Conservation (phyloP, 2,329 filamentous ascomycete species). For the Ceratocystis ficicola region DNA sequence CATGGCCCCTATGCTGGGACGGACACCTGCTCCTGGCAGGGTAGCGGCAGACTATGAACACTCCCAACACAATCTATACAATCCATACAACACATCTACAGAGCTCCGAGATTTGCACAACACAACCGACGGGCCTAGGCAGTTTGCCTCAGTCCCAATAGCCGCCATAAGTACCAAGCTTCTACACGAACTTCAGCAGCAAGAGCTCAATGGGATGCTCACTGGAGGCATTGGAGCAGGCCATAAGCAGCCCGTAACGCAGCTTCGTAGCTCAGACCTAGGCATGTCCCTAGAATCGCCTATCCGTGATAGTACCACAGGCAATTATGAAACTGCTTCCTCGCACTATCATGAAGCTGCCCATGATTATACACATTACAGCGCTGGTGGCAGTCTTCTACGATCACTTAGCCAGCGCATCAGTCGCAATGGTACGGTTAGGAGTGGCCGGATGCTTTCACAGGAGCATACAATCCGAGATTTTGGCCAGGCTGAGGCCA, state of each 20-base stretch:
- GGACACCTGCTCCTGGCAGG: background rate
- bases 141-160: background rate
- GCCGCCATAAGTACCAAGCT: background rate
- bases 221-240: slow-evolving; percentile 49
- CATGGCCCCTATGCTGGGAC: slow-evolving; percentile 10
- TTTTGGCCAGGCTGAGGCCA: slow-evolving; percentile 46
- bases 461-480: slow-evolving; percentile 36
- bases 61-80: background rate
- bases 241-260: slow-evolving; percentile 35
- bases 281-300: slow-evolving; percentile 27
- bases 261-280: slow-evolving; percentile 40
- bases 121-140: background rate
- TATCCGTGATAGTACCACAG: background rate
- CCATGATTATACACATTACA: background rate
- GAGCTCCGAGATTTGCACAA: background rate
- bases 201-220: slow-evolving; percentile 43
- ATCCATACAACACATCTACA: background rate
- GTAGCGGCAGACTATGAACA: background rate
- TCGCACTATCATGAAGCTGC: slow-evolving; percentile 1
- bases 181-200: slow-evolving; percentile 32
- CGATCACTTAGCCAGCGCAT: slow-evolving; percentile 33
- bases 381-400: slow-evolving; percentile 27
- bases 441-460: slow-evolving; percentile 20
- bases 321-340: background rate
- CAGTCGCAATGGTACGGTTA: background rate